Conservation (phyloP, 495 filamentous ascomycete species). For the Pseudevernia furfuracea region DNA sequence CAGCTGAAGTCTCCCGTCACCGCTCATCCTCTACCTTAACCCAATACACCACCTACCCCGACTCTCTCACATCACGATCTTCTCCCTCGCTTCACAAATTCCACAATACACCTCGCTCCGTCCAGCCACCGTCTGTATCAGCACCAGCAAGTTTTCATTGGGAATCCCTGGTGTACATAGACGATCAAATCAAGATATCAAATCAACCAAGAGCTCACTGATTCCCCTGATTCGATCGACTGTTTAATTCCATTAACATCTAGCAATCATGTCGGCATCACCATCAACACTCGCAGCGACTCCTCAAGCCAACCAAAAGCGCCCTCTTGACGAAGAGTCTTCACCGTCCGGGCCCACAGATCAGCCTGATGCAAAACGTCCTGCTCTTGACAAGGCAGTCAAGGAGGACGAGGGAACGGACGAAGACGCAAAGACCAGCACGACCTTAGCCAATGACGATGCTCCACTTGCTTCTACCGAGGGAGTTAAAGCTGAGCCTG, state of each 20-base stretch:
- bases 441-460: slow-evolving; percentile 37
- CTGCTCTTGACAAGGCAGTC: slow-evolving; percentile 84
- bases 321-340: slow-evolving; percentile 91
- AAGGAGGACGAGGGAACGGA: slow-evolving; percentile 46
- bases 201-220: slow-evolving; percentile 35
- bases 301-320: slow-evolving; percentile 63
- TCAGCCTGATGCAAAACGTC: slow-evolving; percentile 94
- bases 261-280: slow-evolving; percentile 52
- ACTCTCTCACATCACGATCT: slow-evolving; percentile 29
- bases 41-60: slow-evolving; percentile 23
- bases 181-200: slow-evolving; percentile 51
- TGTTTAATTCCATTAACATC: slow-evolving; percentile 16
- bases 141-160: slow-evolving; percentile 89
- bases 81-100: slow-evolving; percentile 26
- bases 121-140: slow-evolving; percentile 22
- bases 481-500: slow-evolving; percentile 42
- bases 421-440: slow-evolving; percentile 34
- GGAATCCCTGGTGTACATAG: slow-evolving; percentile 86
- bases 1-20: slow-evolving; percentile 19
- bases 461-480: slow-evolving; percentile 27
- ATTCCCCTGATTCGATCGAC: slow-evolving; percentile 19
- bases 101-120: slow-evolving; percentile 22
- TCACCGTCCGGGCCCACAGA: slow-evolving; percentile 85
- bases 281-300: slow-evolving; percentile 45
- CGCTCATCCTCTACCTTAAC: slow-evolving; percentile 18